These are phyloP conservation scores for Thuja plicata DNA, from an alignment of 83 land plant genomes.

Conservation along the genomic window DNA sequence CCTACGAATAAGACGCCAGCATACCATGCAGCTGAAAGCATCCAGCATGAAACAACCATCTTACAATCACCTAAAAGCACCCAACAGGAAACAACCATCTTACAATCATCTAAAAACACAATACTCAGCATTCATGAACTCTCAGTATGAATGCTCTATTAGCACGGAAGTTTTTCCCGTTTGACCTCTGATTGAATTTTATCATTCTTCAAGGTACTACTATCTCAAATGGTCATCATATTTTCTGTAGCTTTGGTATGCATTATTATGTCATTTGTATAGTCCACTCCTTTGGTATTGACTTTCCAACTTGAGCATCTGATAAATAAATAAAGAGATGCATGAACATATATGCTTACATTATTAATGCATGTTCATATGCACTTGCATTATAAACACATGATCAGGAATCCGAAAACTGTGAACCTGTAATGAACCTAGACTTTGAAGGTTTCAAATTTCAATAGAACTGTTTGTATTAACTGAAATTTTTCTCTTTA, in stretches of 20 bases:
- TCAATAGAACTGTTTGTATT: background rate
- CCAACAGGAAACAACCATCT: too few species aligned
- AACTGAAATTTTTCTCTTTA: background rate
- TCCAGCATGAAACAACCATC: too few species aligned
- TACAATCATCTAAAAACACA: too few species aligned
- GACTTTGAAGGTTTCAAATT: background rate
- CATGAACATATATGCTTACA: background rate
- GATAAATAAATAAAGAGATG: background rate
- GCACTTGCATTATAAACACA: background rate
- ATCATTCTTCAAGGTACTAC: background rate
- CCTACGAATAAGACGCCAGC: too few species aligned
- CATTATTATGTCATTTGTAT: background rate
- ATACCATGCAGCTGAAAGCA: too few species aligned
- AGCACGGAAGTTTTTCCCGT: background rate
- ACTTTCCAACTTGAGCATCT: background rate
- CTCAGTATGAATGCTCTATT: background rate
- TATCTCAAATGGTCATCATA: background rate
- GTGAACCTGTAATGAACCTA: background rate
- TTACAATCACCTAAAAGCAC: too few species aligned
- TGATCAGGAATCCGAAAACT: background rate
- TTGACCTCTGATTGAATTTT: background rate
- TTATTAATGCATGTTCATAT: background rate
- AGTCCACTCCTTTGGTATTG: background rate
- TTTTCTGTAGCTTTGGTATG: background rate
- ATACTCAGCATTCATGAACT: too few species aligned